Conservation (phyloP, 2,329 filamentous ascomycete species). For the Scortechinia acanthostroma region DNA sequence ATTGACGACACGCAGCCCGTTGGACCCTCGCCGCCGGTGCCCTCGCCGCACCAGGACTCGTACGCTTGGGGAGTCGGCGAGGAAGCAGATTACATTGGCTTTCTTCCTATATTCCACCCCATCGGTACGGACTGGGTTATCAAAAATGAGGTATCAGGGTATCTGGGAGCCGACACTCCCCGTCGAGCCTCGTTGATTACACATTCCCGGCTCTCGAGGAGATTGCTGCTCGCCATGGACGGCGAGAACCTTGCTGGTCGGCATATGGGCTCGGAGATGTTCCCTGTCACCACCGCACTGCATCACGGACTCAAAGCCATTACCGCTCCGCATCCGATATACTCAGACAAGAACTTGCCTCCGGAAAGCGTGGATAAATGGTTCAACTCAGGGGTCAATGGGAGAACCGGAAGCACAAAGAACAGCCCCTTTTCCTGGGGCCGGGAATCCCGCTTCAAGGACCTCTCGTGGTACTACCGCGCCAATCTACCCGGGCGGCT, state of each 20-base stretch:
- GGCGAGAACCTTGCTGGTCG: conserved; percentile 67
- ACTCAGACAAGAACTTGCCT: conserved; percentile 69
- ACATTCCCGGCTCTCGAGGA: conserved; percentile 66
- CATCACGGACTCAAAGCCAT: conserved; percentile 75
- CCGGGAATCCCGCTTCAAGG: conserved; percentile 45
- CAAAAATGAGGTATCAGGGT: conserved; percentile 61
- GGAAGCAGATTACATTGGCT: conserved; percentile 67
- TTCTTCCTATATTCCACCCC: conserved; percentile 75
- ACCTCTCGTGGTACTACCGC: conserved; percentile 55
- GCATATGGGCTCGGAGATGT: conserved; percentile 77
- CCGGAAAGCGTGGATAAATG: conserved; percentile 42
- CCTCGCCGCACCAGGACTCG: conserved; percentile 51
- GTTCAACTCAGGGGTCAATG: conserved; percentile 51
- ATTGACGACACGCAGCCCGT: conserved; percentile 42
- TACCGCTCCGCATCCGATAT: conserved; percentile 72
- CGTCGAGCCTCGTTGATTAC: conserved; percentile 74
- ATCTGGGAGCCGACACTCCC: conserved; percentile 51
- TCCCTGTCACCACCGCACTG: conserved; percentile 64
- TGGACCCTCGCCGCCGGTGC: conserved; percentile 54
- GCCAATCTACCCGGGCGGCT: conserved; percentile 46
- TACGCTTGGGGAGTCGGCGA: conserved; percentile 73
- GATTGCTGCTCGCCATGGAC: conserved; percentile 70
- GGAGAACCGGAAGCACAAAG: conserved; percentile 38
- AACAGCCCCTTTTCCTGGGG: conserved; percentile 54
- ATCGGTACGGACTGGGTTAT: conserved; percentile 69